A percentile compares a stretch with the other conserved stretches of the same genome.
Evolutionary conservation across 768 basidiomycete species (phyloP).

Genomic region (Tulasnella sp.): DNA sequence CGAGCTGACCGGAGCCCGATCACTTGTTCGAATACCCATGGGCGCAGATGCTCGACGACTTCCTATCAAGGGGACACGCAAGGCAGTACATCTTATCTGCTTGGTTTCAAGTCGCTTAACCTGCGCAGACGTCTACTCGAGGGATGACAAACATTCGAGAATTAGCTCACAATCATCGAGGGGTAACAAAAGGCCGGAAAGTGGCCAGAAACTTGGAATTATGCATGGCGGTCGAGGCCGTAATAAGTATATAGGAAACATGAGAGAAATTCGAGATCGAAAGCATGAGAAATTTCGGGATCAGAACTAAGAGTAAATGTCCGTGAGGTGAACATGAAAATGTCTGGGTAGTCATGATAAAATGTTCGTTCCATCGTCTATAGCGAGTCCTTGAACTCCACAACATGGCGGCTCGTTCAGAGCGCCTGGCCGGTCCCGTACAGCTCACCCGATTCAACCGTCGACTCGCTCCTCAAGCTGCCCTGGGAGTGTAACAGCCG

Average conservation of each 20-base stretch:
- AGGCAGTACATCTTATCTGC: too few species aligned
- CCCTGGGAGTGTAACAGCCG: neutral
- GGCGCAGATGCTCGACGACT: neutral
- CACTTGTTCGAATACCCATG: neutral
- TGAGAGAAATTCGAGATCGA: neutral
- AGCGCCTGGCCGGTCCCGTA: neutral
- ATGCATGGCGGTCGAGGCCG: neutral
- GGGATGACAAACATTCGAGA: neutral
- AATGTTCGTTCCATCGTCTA: neutral
- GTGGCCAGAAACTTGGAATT: neutral
- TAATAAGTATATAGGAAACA: conserved; percentile 5
- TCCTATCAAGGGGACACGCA: too few species aligned
- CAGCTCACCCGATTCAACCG: neutral
- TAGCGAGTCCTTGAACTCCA: neutral
- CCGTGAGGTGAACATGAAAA: neutral
- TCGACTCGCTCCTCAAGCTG: neutral
- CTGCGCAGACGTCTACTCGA: neutral
- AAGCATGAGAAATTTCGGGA: neutral
- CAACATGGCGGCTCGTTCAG: neutral
- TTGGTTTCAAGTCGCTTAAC: neutral
- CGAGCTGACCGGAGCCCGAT: neutral
- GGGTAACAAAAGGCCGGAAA: neutral
- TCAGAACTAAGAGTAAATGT: too few species aligned
- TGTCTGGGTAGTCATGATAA: neutral
- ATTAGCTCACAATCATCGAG: neutral